These are phyloP conservation scores for Yamadazyma laniorum DNA, from an alignment of 805 yeast species.

Conservation along the genomic window DNA sequence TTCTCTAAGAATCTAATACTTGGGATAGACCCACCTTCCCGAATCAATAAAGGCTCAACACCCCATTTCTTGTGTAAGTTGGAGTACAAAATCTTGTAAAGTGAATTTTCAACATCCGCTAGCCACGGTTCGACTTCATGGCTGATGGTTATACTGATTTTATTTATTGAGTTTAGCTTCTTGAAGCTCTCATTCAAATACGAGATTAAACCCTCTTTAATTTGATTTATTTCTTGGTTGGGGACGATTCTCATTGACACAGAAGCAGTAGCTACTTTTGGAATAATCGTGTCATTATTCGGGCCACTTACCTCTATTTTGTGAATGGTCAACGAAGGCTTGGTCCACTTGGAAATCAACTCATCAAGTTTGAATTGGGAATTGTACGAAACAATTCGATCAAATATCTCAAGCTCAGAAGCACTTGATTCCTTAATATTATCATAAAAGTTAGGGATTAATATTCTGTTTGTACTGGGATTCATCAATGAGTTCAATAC, in stretches of 20 bases:
- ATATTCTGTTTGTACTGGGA: slow-evolving; percentile 35
- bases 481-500: slow-evolving; percentile 65
- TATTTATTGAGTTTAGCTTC: slow-evolving; percentile 57
- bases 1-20: slow-evolving; percentile 83
- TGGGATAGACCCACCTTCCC: slow-evolving; percentile 98
- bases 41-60: slow-evolving; percentile 72
- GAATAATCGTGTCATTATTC: slow-evolving; percentile 83
- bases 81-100: slow-evolving; percentile 63
- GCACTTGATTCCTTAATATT: slow-evolving; percentile 57
- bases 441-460: slow-evolving; percentile 72
- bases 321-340: slow-evolving; percentile 87
- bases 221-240: slow-evolving; percentile 64
- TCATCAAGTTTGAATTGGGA: slow-evolving; percentile 40
- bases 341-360: slow-evolving; percentile 79
- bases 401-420: slow-evolving; percentile 59
- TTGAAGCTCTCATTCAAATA: slow-evolving; percentile 50
- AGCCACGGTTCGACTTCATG: slow-evolving; percentile 97
- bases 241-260: slow-evolving; percentile 88
- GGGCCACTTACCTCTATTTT: slow-evolving; percentile 87
- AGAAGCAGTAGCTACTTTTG: slow-evolving; percentile 72
- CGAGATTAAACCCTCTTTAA: slow-evolving; percentile 49
- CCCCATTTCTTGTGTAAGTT: slow-evolving; percentile 75
- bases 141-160: slow-evolving; percentile 55
- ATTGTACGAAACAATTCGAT: slow-evolving; percentile 48
- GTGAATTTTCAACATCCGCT: slow-evolving; percentile 76